phyloP scores from a whole-genome alignment of 1,284 basidiomycete species.

The Irpex sp. region DNA sequence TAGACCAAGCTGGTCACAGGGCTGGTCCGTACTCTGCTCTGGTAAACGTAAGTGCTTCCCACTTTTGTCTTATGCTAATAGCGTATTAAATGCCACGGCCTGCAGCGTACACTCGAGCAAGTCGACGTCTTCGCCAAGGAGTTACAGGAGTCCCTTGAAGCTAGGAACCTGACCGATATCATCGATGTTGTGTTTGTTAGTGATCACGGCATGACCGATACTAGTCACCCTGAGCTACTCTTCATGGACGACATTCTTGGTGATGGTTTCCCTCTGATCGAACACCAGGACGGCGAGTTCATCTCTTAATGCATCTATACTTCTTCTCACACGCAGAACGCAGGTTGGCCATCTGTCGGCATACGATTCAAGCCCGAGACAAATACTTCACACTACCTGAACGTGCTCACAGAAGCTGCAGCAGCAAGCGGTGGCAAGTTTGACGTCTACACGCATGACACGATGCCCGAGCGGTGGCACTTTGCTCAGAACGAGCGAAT shows the following conservation, averaged over 20 bases:
- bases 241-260: conserved; percentile 87
- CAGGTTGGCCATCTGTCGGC: conserved; percentile 84
- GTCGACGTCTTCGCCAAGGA: conserved; percentile 78
- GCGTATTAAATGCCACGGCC: background rate
- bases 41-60: conserved; percentile 55
- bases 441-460: conserved; percentile 73
- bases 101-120: conserved; percentile 57
- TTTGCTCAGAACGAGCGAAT: conserved; percentile 72
- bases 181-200: conserved; percentile 89
- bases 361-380: conserved; percentile 64
- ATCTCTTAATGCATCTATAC: background rate
- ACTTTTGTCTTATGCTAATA: background rate
- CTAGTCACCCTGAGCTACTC: conserved; percentile 69
- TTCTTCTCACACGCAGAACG: background rate
- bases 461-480: conserved; percentile 81
- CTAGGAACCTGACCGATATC: conserved; percentile 77
- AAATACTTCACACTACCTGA: conserved; percentile 55
- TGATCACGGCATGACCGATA: conserved; percentile 93
- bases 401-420: conserved; percentile 50
- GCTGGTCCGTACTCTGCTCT: conserved; percentile 71
- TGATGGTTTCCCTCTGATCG: conserved; percentile 58
- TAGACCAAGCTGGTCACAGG: conserved; percentile 80
- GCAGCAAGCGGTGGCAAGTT: conserved; percentile 58
- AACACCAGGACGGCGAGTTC: conserved; percentile 65
- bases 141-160: conserved; percentile 57